These are phyloP conservation scores for Golubevia sp. DNA, from an alignment of 1,284 basidiomycete species.

Conservation along the genomic window DNA sequence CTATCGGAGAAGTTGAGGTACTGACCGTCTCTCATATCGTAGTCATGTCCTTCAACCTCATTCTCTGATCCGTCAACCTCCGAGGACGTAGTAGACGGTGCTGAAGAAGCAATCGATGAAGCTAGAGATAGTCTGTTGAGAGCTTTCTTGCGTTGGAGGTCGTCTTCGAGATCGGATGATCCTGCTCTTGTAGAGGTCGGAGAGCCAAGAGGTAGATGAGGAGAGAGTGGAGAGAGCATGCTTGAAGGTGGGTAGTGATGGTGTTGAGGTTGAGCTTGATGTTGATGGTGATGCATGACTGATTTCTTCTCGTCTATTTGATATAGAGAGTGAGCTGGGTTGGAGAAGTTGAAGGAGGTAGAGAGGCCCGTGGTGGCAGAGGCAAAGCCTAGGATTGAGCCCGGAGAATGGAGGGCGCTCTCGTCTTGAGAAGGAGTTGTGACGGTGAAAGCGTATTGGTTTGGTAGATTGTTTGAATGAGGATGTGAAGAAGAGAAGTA, in stretches of 20 bases:
- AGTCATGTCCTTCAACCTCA: slow-evolving; percentile 3
- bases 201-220: background rate
- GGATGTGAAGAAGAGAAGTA: slow-evolving; percentile 19
- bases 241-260: background rate
- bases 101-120: slow-evolving; percentile 35
- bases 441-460: slow-evolving; percentile 24
- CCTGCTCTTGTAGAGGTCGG: slow-evolving; percentile 14
- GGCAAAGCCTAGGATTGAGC: slow-evolving; percentile 20
- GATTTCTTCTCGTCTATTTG: slow-evolving; percentile 21
- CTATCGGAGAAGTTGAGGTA: slow-evolving; percentile 25
- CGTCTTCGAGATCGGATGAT: slow-evolving; percentile 13
- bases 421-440: slow-evolving; percentile 17
- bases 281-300: slow-evolving; percentile 21
- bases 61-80: slow-evolving; percentile 15
- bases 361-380: slow-evolving; percentile 21
- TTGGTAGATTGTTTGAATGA: slow-evolving; percentile 4
- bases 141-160: slow-evolving; percentile 26
- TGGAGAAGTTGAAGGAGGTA: slow-evolving; percentile 21
- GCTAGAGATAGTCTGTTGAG: slow-evolving; percentile 34
- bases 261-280: background rate
- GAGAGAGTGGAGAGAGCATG: background rate
- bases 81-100: slow-evolving; percentile 32
- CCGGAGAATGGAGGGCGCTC: slow-evolving; percentile 25
- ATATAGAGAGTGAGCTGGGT: slow-evolving; percentile 15
- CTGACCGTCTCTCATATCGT: slow-evolving; percentile 4